Conservation (phyloP, 306 rosid species). For the Senna siamea region DNA sequence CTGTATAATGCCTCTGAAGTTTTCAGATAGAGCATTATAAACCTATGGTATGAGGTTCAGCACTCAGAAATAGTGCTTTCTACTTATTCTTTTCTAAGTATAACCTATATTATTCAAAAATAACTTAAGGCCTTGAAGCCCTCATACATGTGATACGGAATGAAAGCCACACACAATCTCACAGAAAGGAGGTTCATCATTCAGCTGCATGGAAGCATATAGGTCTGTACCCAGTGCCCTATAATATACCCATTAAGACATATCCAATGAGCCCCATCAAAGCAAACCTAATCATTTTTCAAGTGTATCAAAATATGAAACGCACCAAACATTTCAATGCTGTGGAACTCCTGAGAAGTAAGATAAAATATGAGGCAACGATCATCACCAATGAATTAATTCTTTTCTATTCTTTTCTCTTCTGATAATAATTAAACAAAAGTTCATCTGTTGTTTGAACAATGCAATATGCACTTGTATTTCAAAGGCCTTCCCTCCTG, state of each 20-base stretch:
- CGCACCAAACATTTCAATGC: conserved; percentile 17
- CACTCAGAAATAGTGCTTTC: neutral
- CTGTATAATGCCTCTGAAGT: neutral
- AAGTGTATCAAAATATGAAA: neutral
- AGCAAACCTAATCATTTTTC: no score
- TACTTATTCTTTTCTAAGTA: neutral
- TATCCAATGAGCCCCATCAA: no score
- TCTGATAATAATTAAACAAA: conserved; percentile 12
- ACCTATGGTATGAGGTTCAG: neutral
- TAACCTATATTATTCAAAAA: neutral
- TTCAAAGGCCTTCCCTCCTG: conserved; percentile 11
- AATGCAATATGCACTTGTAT: conserved; percentile 23
- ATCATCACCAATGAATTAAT: no score
- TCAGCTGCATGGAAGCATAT: neutral
- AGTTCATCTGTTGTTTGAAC: conserved; percentile 13
- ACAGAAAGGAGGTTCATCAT: neutral
- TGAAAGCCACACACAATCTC: neutral
- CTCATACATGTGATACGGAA: neutral
- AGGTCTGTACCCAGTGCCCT: neutral
- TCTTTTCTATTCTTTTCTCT: no score
- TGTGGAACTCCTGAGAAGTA: conserved; percentile 15
- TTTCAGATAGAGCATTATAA: neutral
- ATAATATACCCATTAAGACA: neutral
- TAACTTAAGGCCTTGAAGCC: neutral
- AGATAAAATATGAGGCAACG: no score